These are phyloP conservation scores for Rhipidocladum racemiflorum DNA, from an alignment of 176 grass and related monocot genomes.

Conservation along the genomic window DNA sequence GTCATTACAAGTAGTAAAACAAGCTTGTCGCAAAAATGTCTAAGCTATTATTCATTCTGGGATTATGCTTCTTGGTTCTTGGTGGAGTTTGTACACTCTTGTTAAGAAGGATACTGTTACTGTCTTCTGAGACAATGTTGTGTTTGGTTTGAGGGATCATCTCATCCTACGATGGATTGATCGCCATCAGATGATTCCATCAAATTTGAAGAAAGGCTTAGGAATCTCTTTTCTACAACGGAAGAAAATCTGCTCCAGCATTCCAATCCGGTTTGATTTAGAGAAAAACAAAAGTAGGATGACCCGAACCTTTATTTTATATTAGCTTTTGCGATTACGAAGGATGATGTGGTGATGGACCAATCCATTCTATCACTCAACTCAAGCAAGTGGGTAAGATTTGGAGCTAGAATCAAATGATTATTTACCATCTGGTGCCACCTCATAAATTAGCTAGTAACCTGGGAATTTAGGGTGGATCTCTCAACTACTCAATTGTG, in stretches of 20 bases:
- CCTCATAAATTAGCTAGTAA: not conserved
- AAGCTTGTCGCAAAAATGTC: not conserved
- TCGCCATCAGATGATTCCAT: not conserved
- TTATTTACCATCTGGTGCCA: not conserved
- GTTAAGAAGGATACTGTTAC: not conserved
- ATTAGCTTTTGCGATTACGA: no score
- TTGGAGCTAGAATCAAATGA: not conserved
- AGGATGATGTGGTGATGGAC: no score
- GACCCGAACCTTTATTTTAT: no score
- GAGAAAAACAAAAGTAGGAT: no score
- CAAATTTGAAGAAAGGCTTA: no score
- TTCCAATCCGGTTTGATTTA: no score
- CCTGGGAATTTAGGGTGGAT: no score
- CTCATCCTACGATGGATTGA: no score
- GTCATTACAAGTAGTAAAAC: not conserved
- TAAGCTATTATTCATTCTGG: not conserved
- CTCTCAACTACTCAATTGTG: not conserved
- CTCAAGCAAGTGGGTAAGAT: not conserved
- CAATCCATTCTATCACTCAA: no score
- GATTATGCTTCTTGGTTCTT: not conserved
- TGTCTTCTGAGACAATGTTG: not conserved
- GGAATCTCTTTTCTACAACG: no score
- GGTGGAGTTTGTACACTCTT: not conserved
- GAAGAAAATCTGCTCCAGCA: no score
- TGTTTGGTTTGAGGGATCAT: no score